phyloP scores from a whole-genome alignment of 345 rosid genomes.

The Anastatica hierochuntica region DNA sequence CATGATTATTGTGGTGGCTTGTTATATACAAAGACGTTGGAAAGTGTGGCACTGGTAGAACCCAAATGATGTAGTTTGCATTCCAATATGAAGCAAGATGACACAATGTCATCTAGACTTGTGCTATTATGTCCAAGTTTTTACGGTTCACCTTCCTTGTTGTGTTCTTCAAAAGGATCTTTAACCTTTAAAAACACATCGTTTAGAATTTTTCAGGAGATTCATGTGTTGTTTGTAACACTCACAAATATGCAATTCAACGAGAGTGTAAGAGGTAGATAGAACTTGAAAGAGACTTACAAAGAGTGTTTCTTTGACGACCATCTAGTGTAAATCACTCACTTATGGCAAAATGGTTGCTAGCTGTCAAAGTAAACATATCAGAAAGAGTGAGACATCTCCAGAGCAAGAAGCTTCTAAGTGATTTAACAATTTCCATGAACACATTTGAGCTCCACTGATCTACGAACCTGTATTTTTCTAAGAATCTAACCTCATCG shows the following conservation, averaged over 20 bases:
- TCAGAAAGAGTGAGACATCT: too few relatives aligned
- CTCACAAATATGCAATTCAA: neutral
- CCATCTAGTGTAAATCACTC: constrained; percentile 78
- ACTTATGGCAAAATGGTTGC: too few relatives aligned
- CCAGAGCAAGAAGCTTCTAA: too few relatives aligned
- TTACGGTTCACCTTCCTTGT: constrained; percentile 51
- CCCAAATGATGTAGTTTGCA: constrained; percentile 21
- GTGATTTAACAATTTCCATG: too few relatives aligned
- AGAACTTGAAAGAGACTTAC: constrained; percentile 35
- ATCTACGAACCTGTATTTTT: too few relatives aligned
- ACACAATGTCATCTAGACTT: constrained; percentile 34
- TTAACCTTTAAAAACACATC: constrained; percentile 44
- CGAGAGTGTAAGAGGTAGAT: neutral
- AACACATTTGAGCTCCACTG: too few relatives aligned
- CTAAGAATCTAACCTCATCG: too few relatives aligned
- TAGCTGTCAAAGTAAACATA: too few relatives aligned
- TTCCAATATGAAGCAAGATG: constrained; percentile 28
- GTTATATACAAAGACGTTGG: constrained; percentile 19
- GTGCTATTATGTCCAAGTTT: constrained; percentile 43
- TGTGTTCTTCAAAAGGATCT: constrained; percentile 85
- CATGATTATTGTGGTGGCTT: constrained; percentile 9
- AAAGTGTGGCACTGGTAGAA: constrained; percentile 34
- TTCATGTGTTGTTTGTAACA: too few relatives aligned
- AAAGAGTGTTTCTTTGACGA: constrained; percentile 60
- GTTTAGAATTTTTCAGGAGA: neutral